Base-by-base conservation (phyloP, 2,329 filamentous ascomycete species). In the Fusarium sp. region DNA sequence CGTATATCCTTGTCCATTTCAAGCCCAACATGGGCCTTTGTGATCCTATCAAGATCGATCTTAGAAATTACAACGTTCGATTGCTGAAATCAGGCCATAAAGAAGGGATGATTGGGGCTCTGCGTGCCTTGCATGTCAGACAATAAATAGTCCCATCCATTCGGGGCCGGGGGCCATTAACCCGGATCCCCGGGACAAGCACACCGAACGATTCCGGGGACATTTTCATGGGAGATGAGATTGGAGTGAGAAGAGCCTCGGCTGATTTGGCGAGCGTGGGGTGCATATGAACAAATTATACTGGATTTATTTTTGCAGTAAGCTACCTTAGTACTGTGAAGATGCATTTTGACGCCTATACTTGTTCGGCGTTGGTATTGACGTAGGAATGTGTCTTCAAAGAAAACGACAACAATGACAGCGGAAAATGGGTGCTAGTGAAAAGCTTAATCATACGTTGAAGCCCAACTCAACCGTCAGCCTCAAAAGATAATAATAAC, bases 91-190 rank as follows among this genome's bases (percentile, higher is more conserved):
- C 66, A 68, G 66, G 41, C 67, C 71, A 77, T 61, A 45, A 22
- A 62, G 54, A 45, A 70, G 30, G n/a, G 62, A 42, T 60, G 47
- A 26, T 55, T 30, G 52, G 72, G 75, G 62, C 68, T 75, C 70
- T 61, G 58, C 47, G 42, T 42, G n/a, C 68, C 65, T 68, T 76
- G 66, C 68, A 69, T 71, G 48, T 77, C 72, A 68, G 48, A 42
- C 60, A 68, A 75, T 61, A 34, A 38, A 52, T 54, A 44, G 72
- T 66, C 59, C 67, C 68, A 64, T 51, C 34, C 47, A 50, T 36
- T 60, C 55, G 68, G 68, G 51, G 44, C 61, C 63, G 69, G 72
- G 72, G 68, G 32, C 10, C 12, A 39, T 50, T 32, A 15, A 56
- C 50, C 66, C 50, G 50, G 65, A 39, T 26, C 60, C 52, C 59